phyloP scores from a whole-genome alignment of 2,329 filamentous ascomycete species.

The Stylonectria norvegica region DNA sequence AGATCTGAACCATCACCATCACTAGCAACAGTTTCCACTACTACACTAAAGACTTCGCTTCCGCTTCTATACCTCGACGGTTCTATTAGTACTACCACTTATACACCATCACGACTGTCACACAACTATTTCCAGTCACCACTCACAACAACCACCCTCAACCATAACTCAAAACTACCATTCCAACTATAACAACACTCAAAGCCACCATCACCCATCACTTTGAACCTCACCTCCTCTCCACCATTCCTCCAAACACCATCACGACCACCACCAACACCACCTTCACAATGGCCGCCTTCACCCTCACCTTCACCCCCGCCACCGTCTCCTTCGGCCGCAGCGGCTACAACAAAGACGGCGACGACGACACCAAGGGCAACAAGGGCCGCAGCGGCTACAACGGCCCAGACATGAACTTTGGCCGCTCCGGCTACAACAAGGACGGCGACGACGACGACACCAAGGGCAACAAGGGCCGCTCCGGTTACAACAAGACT shows the following conservation, averaged over 20 bases:
- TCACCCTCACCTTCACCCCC: constrained; percentile 24
- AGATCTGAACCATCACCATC: too few relatives aligned
- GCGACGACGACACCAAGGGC: constrained; percentile 32
- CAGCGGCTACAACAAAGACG: constrained; percentile 23
- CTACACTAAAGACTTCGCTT: too few relatives aligned
- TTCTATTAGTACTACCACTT: too few relatives aligned
- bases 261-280: constrained; percentile 2
- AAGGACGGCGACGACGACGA: constrained; percentile 32
- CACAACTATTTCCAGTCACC: too few relatives aligned
- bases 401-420: constrained; percentile 37
- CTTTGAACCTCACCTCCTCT: not conserved
- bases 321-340: constrained; percentile 24
- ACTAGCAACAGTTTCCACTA: too few relatives aligned
- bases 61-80: too few relatives aligned
- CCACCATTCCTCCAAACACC: not conserved
- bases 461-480: constrained; percentile 31
- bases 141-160: constrained; percentile 6
- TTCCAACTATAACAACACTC: not conserved
- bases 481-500: constrained; percentile 40
- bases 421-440: constrained; percentile 39
- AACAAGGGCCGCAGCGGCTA: constrained; percentile 43
- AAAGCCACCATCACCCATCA: constrained; percentile 4
- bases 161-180: constrained; percentile 8
- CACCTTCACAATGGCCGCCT: constrained; percentile 29
- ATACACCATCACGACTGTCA: too few relatives aligned